Conservation (phyloP, 169 alveolate species). For the Plasmodium blacklocki region DNA sequence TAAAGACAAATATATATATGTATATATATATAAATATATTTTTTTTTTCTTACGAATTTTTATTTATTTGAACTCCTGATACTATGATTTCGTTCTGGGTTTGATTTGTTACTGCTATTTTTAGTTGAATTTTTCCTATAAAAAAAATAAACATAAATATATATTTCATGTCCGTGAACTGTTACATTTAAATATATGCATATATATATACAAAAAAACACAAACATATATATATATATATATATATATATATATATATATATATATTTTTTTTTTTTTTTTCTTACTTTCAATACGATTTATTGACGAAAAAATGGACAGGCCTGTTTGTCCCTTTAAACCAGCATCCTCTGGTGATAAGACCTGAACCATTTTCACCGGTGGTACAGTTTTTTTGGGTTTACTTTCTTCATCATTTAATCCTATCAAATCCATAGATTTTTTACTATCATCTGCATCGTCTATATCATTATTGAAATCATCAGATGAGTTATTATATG, state of each 20-base stretch:
- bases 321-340: constrained; percentile 50
- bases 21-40: no score
- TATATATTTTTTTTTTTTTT: no score
- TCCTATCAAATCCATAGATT: constrained; percentile 52
- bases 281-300: constrained; percentile 48
- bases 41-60: constrained; percentile 40
- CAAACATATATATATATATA: no score
- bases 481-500: constrained; percentile 39
- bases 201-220: no score
- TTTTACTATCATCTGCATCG: constrained; percentile 61
- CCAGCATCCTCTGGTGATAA: constrained; percentile 57
- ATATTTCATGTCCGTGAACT: no score
- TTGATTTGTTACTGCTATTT: constrained; percentile 45
- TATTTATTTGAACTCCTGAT: constrained; percentile 75
- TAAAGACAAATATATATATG: not conserved
- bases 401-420: constrained; percentile 53
- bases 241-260: no score
- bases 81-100: constrained; percentile 33
- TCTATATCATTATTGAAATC: constrained; percentile 52
- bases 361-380: constrained; percentile 64
- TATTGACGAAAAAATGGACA: constrained; percentile 53
- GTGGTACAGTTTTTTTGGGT: constrained; percentile 45
- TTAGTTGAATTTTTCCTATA: constrained; percentile 51
- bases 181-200: no score
- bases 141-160: not conserved